Percentiles rank a stretch among this genome's conserved stretches.
Evolutionary conservation across 208 protist species (phyloP).

Genomic region (Zelonia costaricensis): DNA sequence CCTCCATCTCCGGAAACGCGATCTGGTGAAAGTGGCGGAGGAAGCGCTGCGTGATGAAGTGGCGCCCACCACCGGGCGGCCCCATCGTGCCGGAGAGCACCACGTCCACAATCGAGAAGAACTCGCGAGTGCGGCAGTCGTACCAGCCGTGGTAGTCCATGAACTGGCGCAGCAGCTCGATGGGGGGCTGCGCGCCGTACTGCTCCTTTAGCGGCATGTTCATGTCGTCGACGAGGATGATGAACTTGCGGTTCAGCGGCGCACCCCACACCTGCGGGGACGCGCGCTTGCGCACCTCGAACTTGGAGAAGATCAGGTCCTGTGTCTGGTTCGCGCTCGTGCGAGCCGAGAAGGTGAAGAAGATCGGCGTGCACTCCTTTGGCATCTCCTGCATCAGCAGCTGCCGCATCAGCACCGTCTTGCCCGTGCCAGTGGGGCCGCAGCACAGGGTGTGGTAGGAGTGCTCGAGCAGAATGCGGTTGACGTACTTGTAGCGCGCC

Average conservation of each 20-base stretch:
- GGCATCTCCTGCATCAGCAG: conserved; percentile 95
- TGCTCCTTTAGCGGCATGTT: conserved; percentile 98
- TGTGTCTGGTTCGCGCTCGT: conserved; percentile 98
- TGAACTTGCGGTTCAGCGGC: conserved; percentile 96
- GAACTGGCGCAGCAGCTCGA: conserved; percentile 98
- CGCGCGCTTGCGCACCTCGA: conserved; percentile 96
- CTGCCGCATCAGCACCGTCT: conserved; percentile 95
- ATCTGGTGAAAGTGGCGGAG: conserved; percentile 99
- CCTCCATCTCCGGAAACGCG: conserved; percentile 95
- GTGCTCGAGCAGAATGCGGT: conserved; percentile 90
- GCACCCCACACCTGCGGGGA: conserved; percentile 96
- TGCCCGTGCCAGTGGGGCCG: conserved; percentile 98
- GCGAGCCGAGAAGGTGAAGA: conserved; percentile 98
- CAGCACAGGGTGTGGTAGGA: conserved; percentile 95
- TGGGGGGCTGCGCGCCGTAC: conserved; percentile 98
- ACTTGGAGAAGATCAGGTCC: conserved; percentile 97
- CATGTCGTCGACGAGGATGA: conserved; percentile 98
- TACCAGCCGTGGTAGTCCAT: conserved; percentile 98
- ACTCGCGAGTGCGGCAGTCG: conserved; percentile 94
- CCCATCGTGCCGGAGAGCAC: conserved; percentile 96
- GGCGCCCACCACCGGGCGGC: conserved; percentile 96
- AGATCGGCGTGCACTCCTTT: conserved; percentile 95
- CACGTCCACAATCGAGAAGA: conserved; percentile 96
- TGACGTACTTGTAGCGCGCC: conserved; percentile 95
- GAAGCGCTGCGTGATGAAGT: conserved; percentile 96